Base-by-base conservation (phyloP, 2,329 filamentous ascomycete genomes). In the Ceratocystis diversiconidia region DNA sequence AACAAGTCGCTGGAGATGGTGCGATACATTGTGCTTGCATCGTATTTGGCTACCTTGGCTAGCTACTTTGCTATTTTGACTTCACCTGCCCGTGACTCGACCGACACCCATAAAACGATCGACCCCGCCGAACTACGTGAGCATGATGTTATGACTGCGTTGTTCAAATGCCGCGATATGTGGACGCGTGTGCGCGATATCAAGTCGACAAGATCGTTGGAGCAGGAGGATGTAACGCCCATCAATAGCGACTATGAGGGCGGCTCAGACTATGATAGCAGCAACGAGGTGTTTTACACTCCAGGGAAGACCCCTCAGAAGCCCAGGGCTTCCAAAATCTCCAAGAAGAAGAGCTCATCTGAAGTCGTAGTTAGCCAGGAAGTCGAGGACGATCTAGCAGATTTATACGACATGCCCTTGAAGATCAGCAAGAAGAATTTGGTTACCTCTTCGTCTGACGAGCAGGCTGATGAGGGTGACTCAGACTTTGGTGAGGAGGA, bases 11-110 rank as follows among this genome's bases (percentile, higher is more conserved):
- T 87, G n/a, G 78, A 82, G 25, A 79, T 85, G 7, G 80, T 90
- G 67, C 94, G 92, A 73, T 86, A 88, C 73, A 86, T 90, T 74
- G 85, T 92, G 10, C 79, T 95, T 48, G 87, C 89, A 4, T 89
- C 91, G 67, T 97, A 99, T 73, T 79, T 97, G 28, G 90, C 89
- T 55, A 82, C 90, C 1, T 79, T 99, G 70, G 87, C 89, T 61
- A 92, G 96, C 84, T 99, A 99, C 75, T 96, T 99, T 74, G 89
- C 92, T 46, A 82, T 97, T 44, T 78, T 99, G n/a, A 90, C 90
- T 10, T 95, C 90, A 0, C 86, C 90, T 0, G 82, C 86, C 1
- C 80, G 85, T 62, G 84, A 85, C 67, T 77, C 78, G 0, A 76
- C 79, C 44, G 80, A 79, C 6, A 75, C 77, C 0, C 75, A 76